Base-by-base conservation (phyloP, 441 rosid species). In the Gossypium schwendimanii region DNA sequence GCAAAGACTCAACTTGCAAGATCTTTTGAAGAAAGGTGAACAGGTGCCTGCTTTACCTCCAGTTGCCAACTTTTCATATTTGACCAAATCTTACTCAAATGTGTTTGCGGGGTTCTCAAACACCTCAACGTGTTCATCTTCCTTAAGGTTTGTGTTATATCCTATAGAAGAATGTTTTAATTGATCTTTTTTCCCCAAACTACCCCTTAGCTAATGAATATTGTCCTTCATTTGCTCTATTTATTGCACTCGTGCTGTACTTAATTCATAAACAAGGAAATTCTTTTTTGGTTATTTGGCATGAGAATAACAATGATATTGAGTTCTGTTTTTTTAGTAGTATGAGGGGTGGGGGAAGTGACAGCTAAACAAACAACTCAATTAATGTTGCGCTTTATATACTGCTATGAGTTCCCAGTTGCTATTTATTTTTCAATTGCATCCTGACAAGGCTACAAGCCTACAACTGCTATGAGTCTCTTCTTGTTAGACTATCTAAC, bases 71-170 rank as follows among this genome's bases (percentile, higher is more conserved):
- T 93, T 93, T 86, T 80, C 93, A 6, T 91, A 89, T 76, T 75
- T 91, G 81, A 89, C 95, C 55, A 93, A 88, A 83, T 89, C 95
- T 21, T 89, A 93, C 78, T 87, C 98, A 9, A 93, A 93, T 81
- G 93, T 91, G 69, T 93, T 87, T 81, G 78, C 86, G 44, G 89
- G 89, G 36, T 86, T 87, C 81, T 74, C 90, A 31, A 81, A 81
- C 72, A 18, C 73, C 17, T 76, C 87, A 1, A 76, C 82, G 20
- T 69, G 68, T 68, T 72, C 76, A 75, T 72, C 80, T 79, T 86
- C 90, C 17, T 81, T 84, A 15, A 88, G 96, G 89, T 88, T 66
- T 31, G 79, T 67, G 17, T 74, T 21, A 12, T 31, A 21, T 26
- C 44, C 17, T 41, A 67, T 1, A 26, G 41, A 63, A 36, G 50